These are phyloP conservation scores for Baorangia bicolor DNA, from an alignment of 768 basidiomycete genomes.

Conservation along the genomic window DNA sequence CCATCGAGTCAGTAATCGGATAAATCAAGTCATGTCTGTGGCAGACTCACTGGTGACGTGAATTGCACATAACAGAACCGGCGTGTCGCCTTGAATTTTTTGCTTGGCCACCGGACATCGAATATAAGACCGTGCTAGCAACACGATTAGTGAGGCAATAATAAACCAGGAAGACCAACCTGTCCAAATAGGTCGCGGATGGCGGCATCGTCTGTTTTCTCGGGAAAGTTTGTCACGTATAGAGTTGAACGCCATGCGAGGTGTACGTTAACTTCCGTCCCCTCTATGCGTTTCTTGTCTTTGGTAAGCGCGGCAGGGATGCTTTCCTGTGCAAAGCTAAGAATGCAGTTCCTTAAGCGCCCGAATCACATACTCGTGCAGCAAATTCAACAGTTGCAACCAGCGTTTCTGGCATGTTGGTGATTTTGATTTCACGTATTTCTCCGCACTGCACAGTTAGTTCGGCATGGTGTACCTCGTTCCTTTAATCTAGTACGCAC, in stretches of 20 bases:
- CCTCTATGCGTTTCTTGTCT: slow-evolving; percentile 86
- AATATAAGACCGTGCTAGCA: slow-evolving; percentile 84
- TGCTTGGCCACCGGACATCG: slow-evolving; percentile 97
- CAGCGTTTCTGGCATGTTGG: slow-evolving; percentile 50
- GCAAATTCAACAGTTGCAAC: slow-evolving; percentile 91
- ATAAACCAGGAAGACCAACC: slow-evolving; percentile 41
- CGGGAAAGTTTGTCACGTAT: slow-evolving; percentile 95
- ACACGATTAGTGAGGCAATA: slow-evolving; percentile 1
- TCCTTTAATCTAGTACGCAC: slow-evolving; percentile 43
- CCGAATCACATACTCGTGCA: slow-evolving; percentile 40
- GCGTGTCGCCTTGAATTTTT: slow-evolving; percentile 88
- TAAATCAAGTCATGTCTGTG: not conserved
- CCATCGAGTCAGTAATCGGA: not conserved
- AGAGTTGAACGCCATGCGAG: slow-evolving; percentile 93
- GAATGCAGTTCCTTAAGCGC: not conserved
- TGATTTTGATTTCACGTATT: slow-evolving; percentile 83
- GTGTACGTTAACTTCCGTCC: slow-evolving; percentile 78
- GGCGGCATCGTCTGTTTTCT: slow-evolving; percentile 71
- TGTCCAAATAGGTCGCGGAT: slow-evolving; percentile 76
- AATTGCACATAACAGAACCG: slow-evolving; percentile 96
- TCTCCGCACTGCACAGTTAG: slow-evolving; percentile 70
- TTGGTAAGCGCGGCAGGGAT: slow-evolving; percentile 88
- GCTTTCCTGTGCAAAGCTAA: slow-evolving; percentile 51
- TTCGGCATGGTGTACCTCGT: not conserved
- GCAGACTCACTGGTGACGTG: slow-evolving; percentile 66